These are phyloP conservation scores for Xylaria multiplex DNA, from an alignment of 2,329 filamentous ascomycete genomes.

Conservation along the genomic window DNA sequence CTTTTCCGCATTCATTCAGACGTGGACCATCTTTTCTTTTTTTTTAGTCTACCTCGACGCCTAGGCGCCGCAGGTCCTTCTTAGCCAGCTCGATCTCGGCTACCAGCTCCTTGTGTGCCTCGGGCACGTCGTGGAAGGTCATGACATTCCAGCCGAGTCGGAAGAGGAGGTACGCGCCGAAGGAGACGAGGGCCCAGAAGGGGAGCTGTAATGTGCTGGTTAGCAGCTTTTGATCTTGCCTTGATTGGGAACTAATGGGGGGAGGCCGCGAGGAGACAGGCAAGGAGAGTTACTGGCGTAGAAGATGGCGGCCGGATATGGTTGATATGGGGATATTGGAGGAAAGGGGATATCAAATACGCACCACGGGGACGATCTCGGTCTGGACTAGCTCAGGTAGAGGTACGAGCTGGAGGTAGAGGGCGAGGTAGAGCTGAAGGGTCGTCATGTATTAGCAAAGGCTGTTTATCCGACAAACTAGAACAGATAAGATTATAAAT, in stretches of 20 bases:
- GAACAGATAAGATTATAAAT: too few relatives aligned
- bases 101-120: slow-evolving; percentile 90
- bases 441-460: slow-evolving; percentile 17
- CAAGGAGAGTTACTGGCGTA: not conserved
- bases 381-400: slow-evolving; percentile 80
- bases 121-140: slow-evolving; percentile 95
- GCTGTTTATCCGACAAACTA: too few relatives aligned
- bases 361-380: slow-evolving; percentile 88
- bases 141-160: slow-evolving; percentile 92
- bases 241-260: not conserved
- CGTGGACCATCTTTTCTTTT: not conserved
- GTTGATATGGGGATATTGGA: not conserved
- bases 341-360: slow-evolving; percentile 50
- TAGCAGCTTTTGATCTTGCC: slow-evolving; percentile 4
- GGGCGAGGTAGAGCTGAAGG: slow-evolving; percentile 85
- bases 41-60: slow-evolving; percentile 78
- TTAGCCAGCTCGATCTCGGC: slow-evolving; percentile 82
- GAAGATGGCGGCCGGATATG: not conserved
- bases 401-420: slow-evolving; percentile 85
- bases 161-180: slow-evolving; percentile 91
- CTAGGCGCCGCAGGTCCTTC: slow-evolving; percentile 75
- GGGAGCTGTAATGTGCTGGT: slow-evolving; percentile 71
- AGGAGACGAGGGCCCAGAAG: slow-evolving; percentile 89
- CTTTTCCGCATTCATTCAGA: not conserved
- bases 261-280: not conserved